These are phyloP conservation scores for Cercospora canescens DNA, from an alignment of 2,329 filamentous ascomycete species.

Conservation along the genomic window DNA sequence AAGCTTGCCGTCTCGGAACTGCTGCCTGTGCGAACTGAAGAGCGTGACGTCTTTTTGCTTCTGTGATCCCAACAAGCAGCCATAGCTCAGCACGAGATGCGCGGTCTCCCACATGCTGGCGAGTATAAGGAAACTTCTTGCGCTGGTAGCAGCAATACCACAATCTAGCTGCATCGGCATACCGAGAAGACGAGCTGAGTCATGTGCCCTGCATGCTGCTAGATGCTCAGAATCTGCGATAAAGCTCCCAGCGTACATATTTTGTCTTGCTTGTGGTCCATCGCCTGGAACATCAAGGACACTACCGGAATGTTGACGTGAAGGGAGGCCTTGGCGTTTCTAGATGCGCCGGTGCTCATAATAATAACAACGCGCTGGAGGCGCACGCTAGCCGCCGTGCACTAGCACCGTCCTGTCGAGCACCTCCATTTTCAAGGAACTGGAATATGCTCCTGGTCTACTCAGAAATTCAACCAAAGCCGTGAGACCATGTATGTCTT, in stretches of 20 bases:
- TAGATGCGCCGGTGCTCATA: background rate
- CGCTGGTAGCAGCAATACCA: background rate
- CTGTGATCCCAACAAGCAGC: too few relatives aligned
- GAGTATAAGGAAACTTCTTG: background rate
- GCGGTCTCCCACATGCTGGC: background rate
- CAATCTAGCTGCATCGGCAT: background rate
- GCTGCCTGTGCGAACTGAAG: too few relatives aligned
- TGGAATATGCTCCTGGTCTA: background rate
- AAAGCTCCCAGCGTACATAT: too few relatives aligned
- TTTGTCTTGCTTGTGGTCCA: too few relatives aligned
- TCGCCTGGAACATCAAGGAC: too few relatives aligned
- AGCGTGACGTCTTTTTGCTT: too few relatives aligned
- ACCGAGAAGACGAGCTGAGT: background rate
- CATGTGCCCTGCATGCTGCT: too few relatives aligned
- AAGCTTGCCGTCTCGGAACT: background rate
- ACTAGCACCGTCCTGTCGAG: background rate
- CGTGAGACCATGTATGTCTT: background rate
- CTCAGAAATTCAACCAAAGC: background rate
- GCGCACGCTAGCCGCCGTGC: background rate
- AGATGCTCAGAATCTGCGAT: too few relatives aligned
- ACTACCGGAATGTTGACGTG: background rate
- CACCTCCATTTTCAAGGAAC: background rate
- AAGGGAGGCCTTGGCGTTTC: background rate
- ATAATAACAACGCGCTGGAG: background rate
- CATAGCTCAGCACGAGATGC: too few relatives aligned